phyloP scores from a whole-genome alignment of 257 asterid species.

The Scutellaria galericulata region DNA sequence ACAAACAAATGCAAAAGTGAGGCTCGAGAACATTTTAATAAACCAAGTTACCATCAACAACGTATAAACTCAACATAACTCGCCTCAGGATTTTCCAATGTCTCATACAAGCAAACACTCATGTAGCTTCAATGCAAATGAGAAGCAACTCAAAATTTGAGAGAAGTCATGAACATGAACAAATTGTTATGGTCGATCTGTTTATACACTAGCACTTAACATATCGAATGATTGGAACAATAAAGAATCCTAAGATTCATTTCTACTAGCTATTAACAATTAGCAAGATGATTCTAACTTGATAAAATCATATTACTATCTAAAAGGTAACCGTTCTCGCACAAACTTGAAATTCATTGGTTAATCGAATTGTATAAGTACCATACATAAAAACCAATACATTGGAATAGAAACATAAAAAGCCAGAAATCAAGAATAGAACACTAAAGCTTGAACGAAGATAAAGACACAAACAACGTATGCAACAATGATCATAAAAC shows the following conservation, averaged over 20 bases:
- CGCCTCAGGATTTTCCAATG: not conserved
- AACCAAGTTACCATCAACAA: slow-evolving; percentile 5
- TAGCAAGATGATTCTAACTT: not conserved
- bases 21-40: not conserved
- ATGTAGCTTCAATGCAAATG: not conserved
- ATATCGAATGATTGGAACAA: not conserved
- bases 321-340: not conserved
- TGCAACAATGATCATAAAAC: not conserved
- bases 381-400: slow-evolving; percentile 1
- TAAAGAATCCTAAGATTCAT: not conserved
- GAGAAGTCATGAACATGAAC: not conserved
- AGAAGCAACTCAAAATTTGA: slow-evolving; percentile 3
- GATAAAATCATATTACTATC: not conserved
- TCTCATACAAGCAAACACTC: not conserved
- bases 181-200: slow-evolving; percentile 8
- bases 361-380: not conserved
- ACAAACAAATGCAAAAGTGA: not conserved
- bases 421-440: not conserved
- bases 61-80: not conserved
- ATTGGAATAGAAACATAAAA: not conserved
- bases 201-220: slow-evolving; percentile 6
- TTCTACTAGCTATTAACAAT: not conserved
- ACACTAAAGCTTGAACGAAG: not conserved
- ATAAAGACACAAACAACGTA: not conserved
- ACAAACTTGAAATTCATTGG: slow-evolving; percentile 3